phyloP scores from a whole-genome alignment of 768 basidiomycete genomes.

The Suillus alpinus region DNA sequence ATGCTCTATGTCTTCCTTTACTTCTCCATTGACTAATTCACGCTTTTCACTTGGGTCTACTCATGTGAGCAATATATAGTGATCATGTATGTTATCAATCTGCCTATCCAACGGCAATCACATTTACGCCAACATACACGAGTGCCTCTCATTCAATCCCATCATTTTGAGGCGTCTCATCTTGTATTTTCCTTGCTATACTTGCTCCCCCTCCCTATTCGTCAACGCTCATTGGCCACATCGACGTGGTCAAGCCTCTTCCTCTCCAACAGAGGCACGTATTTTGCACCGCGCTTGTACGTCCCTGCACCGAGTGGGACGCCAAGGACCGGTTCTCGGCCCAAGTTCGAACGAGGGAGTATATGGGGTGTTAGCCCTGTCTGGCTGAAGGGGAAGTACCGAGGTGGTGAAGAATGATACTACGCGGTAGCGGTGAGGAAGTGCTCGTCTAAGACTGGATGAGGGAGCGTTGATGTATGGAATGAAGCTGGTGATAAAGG shows the following conservation, averaged over 20 bases:
- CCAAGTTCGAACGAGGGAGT: constrained; percentile 16
- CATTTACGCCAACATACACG: neutral
- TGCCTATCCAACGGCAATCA: too few species aligned
- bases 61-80: too few species aligned
- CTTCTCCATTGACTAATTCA: too few species aligned
- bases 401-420: constrained; percentile 45
- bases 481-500: constrained; percentile 53
- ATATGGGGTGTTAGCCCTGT: constrained; percentile 21
- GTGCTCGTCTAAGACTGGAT: constrained; percentile 65
- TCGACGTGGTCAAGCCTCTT: constrained; percentile 70
- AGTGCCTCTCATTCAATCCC: constrained; percentile 6
- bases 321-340: constrained; percentile 33
- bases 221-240: constrained; percentile 72
- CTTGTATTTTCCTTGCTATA: neutral
- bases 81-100: too few species aligned
- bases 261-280: constrained; percentile 64
- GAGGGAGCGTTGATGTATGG: constrained; percentile 56
- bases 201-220: constrained; percentile 58
- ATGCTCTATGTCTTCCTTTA: too few species aligned
- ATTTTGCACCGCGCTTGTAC: constrained; percentile 57
- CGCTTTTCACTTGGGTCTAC: too few species aligned
- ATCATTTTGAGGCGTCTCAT: constrained; percentile 1
- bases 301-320: constrained; percentile 75
- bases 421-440: constrained; percentile 56
- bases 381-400: constrained; percentile 35